These are phyloP conservation scores for Ascochyta lentis DNA, from an alignment of 2,329 filamentous ascomycete genomes.

Conservation along the genomic window DNA sequence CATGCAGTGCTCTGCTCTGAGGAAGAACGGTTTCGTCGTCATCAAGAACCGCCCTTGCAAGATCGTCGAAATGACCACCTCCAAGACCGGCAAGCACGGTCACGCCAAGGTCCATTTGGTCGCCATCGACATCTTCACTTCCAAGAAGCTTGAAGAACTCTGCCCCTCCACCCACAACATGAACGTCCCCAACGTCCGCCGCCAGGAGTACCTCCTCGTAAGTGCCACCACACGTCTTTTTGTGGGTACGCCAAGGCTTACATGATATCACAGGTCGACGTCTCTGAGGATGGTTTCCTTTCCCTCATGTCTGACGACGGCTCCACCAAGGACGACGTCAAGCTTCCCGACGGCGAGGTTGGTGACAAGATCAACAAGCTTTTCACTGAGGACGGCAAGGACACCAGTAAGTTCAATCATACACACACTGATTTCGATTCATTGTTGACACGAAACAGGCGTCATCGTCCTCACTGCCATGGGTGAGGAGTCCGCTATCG, in stretches of 20 bases:
- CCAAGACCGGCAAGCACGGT: slow-evolving; percentile 99
- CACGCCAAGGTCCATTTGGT: slow-evolving; percentile 99
- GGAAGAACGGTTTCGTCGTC: slow-evolving; percentile 98
- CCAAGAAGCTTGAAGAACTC: slow-evolving; percentile 99
- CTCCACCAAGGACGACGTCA: slow-evolving; percentile 92
- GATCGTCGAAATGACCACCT: slow-evolving; percentile 99
- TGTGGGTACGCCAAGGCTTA: slow-evolving; percentile 25
- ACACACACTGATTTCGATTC: background rate
- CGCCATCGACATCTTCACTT: slow-evolving; percentile 98
- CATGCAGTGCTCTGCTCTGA: slow-evolving; percentile 99
- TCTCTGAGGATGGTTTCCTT: slow-evolving; percentile 93
- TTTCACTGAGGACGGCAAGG: slow-evolving; percentile 84
- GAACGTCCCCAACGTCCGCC: slow-evolving; percentile 93
- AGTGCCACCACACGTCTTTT: slow-evolving; percentile 54
- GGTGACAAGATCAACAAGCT: slow-evolving; percentile 85
- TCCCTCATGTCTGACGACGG: slow-evolving; percentile 90
- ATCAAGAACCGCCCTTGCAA: slow-evolving; percentile 99
- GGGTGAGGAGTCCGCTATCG: slow-evolving; percentile 91
- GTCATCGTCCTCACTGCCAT: slow-evolving; percentile 93
- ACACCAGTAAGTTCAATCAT: slow-evolving; percentile 75
- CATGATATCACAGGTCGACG: slow-evolving; percentile 71
- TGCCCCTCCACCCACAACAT: slow-evolving; percentile 97
- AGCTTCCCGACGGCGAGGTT: slow-evolving; percentile 86
- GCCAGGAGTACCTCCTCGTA: slow-evolving; percentile 93
- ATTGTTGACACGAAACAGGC: slow-evolving; percentile 61